These are phyloP conservation scores for Solanum tarapatanum DNA, from an alignment of 257 asterid genomes.

Conservation along the genomic window DNA sequence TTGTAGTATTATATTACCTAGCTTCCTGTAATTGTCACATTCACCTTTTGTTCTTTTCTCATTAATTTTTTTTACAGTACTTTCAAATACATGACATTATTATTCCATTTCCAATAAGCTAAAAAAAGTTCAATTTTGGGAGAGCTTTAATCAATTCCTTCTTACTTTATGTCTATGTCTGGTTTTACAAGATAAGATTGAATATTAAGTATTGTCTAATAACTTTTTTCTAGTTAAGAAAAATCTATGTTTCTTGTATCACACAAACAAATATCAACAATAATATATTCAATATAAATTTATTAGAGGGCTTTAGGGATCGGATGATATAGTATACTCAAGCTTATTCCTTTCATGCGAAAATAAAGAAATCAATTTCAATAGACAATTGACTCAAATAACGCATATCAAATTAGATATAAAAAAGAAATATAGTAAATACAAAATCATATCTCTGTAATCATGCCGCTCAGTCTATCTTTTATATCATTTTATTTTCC, in stretches of 20 bases:
- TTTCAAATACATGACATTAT: neutral
- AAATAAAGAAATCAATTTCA: neutral
- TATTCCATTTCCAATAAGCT: neutral
- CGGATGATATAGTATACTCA: rapidly evolving
- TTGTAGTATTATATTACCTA: neutral
- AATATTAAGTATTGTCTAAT: neutral
- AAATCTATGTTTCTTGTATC: neutral
- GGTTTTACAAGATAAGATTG: neutral
- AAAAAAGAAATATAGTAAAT: neutral
- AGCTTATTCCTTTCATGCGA: rapidly evolving
- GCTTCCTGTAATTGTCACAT: neutral
- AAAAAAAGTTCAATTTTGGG: neutral
- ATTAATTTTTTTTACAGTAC: neutral
- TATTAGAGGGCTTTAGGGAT: rapidly evolving
- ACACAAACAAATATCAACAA: neutral
- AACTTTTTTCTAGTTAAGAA: neutral
- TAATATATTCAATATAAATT: neutral
- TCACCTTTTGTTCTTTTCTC: neutral
- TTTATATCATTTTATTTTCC: neutral
- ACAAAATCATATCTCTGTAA: too few relatives aligned
- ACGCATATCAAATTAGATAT: neutral
- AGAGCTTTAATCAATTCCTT: neutral
- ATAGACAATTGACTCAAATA: neutral
- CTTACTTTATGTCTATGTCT: neutral
- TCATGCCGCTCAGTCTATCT: too few relatives aligned